phyloP scores from a whole-genome alignment of 805 yeast genomes.

The Saturnispora diversa region DNA sequence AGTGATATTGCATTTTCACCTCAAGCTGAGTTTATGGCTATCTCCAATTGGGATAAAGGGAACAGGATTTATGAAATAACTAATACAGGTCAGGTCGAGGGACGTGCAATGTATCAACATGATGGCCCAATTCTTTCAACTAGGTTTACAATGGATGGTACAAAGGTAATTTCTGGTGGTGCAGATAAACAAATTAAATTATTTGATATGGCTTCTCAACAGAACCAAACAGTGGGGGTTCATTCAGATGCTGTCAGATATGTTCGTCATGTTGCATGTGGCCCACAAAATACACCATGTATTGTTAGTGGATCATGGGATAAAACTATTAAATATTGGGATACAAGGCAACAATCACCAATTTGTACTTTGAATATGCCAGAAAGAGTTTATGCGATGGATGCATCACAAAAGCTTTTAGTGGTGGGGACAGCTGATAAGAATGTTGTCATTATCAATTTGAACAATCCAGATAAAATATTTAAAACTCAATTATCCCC shows the following conservation, averaged over 20 bases:
- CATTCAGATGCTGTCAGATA: conserved; percentile 76
- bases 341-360: conserved; percentile 76
- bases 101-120: conserved; percentile 84
- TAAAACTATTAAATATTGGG: conserved; percentile 92
- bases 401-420: conserved; percentile 65
- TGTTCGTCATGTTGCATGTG: conserved; percentile 74
- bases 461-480: conserved; percentile 74
- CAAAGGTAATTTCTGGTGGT: conserved; percentile 82
- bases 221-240: conserved; percentile 72
- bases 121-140: conserved; percentile 79
- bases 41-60: conserved; percentile 90
- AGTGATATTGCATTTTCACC: conserved; percentile 82
- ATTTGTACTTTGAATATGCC: conserved; percentile 76
- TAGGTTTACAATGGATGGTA: conserved; percentile 81
- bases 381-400: conserved; percentile 88
- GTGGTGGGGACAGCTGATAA: conserved; percentile 95
- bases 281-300: conserved; percentile 73
- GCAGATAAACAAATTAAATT: conserved; percentile 81
- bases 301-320: conserved; percentile 96
- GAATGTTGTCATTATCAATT: conserved; percentile 66
- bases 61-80: conserved; percentile 87
- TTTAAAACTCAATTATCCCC: conserved; percentile 71
- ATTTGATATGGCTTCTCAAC: conserved; percentile 77
- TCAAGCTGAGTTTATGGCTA: conserved; percentile 71
- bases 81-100: conserved; percentile 69